Percentiles rank a stretch among this genome's conserved stretches.
Conservation (phyloP, 345 rosid genomes). For the Turritis glabra region DNA sequence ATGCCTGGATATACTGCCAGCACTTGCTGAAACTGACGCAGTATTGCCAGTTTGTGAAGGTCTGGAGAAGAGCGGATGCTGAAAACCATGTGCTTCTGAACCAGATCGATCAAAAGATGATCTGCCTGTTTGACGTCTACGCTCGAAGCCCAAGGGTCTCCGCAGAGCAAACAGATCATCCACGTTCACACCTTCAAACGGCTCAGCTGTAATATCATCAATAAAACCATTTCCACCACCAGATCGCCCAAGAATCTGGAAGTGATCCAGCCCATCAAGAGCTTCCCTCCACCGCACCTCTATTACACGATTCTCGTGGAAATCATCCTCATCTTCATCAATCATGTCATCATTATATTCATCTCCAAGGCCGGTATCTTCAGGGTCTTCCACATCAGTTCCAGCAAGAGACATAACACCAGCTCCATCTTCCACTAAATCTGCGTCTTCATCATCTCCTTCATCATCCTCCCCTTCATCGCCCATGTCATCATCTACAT, state of each 20-base stretch:
- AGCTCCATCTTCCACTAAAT: constrained; percentile 89
- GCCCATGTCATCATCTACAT: constrained; percentile 93
- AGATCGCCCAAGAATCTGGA: constrained; percentile 90
- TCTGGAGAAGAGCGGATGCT: constrained; percentile 85
- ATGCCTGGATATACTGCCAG: constrained; percentile 71
- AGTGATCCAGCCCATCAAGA: constrained; percentile 89
- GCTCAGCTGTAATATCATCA: constrained; percentile 92
- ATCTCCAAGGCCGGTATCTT: constrained; percentile 89
- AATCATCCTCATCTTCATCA: constrained; percentile 96
- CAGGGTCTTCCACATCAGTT: constrained; percentile 94
- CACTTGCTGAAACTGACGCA: constrained; percentile 62
- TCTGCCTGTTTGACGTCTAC: constrained; percentile 76
- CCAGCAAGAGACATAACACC: constrained; percentile 93
- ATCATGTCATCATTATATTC: constrained; percentile 92
- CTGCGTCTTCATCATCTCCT: constrained; percentile 93
- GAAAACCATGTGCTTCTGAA: constrained; percentile 79
- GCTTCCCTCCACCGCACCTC: constrained; percentile 98
- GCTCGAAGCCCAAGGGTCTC: constrained; percentile 86
- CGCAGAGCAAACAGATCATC: constrained; percentile 92
- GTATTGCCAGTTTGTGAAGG: constrained; percentile 75
- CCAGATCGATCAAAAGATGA: constrained; percentile 73
- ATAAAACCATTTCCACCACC: constrained; percentile 68
- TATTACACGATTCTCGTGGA: constrained; percentile 84
- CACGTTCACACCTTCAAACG: constrained; percentile 94
- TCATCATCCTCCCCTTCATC: constrained; percentile 97